A percentile compares a stretch with the other conserved stretches of the same genome.
phyloP scores from a whole-genome alignment of 768 basidiomycete species.

The Rhodosporidiobolus odoratus region DNA sequence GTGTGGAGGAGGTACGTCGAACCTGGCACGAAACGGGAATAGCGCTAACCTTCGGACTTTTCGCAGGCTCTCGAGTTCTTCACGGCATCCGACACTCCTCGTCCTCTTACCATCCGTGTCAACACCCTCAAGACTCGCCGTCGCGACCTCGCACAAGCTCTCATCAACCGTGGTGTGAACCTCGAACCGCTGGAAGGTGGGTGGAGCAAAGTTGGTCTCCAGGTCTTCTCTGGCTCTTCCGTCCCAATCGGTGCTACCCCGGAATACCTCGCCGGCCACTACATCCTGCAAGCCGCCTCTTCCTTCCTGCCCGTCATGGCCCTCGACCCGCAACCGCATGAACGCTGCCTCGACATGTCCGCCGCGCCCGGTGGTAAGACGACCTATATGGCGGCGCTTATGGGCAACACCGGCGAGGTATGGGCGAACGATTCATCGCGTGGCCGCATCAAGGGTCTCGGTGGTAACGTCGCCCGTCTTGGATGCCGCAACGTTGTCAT shows the following conservation, averaged over 20 bases:
- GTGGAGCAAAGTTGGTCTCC: conserved; percentile 98
- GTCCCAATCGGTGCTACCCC: conserved; percentile 98
- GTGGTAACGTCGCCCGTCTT: conserved; percentile 90
- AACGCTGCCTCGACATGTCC: conserved; percentile 95
- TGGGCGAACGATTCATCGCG: conserved; percentile 98
- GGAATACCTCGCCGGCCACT: conserved; percentile 97
- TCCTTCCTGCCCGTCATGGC: conserved; percentile 99
- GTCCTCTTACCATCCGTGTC: conserved; percentile 95
- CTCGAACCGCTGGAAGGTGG: conserved; percentile 91
- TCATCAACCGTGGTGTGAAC: conserved; percentile 93
- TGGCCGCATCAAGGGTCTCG: conserved; percentile 86
- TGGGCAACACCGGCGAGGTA: conserved; percentile 95
- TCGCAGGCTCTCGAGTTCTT: conserved; percentile 91
- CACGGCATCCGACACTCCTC: conserved; percentile 89
- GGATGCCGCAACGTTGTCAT: conserved; percentile 98
- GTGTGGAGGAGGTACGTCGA: conserved; percentile 76
- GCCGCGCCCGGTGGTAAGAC: conserved; percentile 98
- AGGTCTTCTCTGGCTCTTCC: conserved; percentile 71
- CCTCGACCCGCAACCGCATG: conserved; percentile 81
- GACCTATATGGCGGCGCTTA: conserved; percentile 90
- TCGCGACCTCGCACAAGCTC: conserved; percentile 84
- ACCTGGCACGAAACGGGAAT: too few species aligned
- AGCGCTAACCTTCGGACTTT: too few species aligned
- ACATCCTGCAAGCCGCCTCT: conserved; percentile 98
- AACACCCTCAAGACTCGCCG: conserved; percentile 91